Percentiles rank a stretch among this genome's conserved stretches.
These are phyloP conservation scores for Pseudogymnoascus sp. DNA, from an alignment of 2,329 filamentous ascomycete species.

Conservation along the genomic window DNA sequence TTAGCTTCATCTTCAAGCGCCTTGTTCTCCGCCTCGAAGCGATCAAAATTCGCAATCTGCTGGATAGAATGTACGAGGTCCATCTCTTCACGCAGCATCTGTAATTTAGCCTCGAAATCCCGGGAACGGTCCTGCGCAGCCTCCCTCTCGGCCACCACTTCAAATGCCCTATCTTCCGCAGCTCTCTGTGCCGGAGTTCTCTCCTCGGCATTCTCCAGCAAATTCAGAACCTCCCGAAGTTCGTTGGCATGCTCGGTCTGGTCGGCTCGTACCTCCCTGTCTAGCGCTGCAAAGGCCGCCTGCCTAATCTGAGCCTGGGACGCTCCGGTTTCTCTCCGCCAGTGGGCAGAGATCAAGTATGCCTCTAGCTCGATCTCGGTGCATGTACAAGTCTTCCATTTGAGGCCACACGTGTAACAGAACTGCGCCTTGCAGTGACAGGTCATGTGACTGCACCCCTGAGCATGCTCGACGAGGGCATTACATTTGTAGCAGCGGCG, in stretches of 20 bases:
- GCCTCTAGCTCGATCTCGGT: slow-evolving; percentile 39
- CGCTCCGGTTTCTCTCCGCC: slow-evolving; percentile 28
- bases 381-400: slow-evolving; percentile 70
- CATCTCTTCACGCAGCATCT: background rate
- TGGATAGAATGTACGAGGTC: slow-evolving; percentile 9
- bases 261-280: slow-evolving; percentile 26
- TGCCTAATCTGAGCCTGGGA: slow-evolving; percentile 20
- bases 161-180: slow-evolving; percentile 19
- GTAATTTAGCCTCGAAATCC: background rate
- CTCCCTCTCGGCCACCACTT: slow-evolving; percentile 31
- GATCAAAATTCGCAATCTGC: background rate
- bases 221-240: slow-evolving; percentile 34
- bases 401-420: slow-evolving; percentile 70
- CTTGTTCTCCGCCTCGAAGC: background rate
- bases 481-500: slow-evolving; percentile 63
- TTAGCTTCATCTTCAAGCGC: background rate
- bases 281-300: slow-evolving; percentile 23
- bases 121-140: slow-evolving; percentile 7
- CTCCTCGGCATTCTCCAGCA: slow-evolving; percentile 44
- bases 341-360: slow-evolving; percentile 35
- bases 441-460: slow-evolving; percentile 82
- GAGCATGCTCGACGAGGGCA: slow-evolving; percentile 67
- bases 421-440: slow-evolving; percentile 77
- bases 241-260: background rate
- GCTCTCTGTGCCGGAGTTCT: slow-evolving; percentile 38